These are phyloP conservation scores for Fonsecaea erecta DNA, from an alignment of 2,329 filamentous ascomycete species.

Conservation along the genomic window DNA sequence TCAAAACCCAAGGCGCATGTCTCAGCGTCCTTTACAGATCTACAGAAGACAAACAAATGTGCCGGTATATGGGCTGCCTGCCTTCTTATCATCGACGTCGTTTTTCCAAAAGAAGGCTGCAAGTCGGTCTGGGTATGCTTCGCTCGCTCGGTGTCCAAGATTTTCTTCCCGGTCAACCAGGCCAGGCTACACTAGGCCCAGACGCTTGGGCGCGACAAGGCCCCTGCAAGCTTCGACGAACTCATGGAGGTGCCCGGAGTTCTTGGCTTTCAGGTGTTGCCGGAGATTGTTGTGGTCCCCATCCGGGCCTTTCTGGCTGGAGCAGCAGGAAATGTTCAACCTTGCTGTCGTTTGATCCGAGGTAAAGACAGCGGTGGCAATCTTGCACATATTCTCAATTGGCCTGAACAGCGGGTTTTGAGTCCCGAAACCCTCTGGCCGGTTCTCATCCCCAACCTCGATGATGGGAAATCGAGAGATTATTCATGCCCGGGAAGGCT, in stretches of 20 bases:
- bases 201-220: neutral
- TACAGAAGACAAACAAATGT: neutral
- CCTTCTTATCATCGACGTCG: neutral
- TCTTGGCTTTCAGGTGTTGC: neutral
- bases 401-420: neutral
- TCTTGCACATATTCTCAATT: neutral
- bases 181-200: too few relatives aligned
- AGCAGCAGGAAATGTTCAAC: constrained; percentile 1
- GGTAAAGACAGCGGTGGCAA: neutral
- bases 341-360: neutral
- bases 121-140: neutral
- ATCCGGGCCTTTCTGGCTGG: neutral
- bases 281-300: constrained; percentile 30
- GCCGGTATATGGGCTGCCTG: neutral
- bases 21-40: neutral
- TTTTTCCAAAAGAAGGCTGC: neutral
- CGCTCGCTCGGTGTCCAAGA: neutral
- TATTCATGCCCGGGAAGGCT: neutral
- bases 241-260: neutral
- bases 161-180: too few relatives aligned
- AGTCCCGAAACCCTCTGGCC: neutral
- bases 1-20: neutral
- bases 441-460: neutral
- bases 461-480: neutral
- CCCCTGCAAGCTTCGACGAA: neutral